phyloP scores from a whole-genome alignment of 176 grass and related monocot species.

The Guadua angustifolia region DNA sequence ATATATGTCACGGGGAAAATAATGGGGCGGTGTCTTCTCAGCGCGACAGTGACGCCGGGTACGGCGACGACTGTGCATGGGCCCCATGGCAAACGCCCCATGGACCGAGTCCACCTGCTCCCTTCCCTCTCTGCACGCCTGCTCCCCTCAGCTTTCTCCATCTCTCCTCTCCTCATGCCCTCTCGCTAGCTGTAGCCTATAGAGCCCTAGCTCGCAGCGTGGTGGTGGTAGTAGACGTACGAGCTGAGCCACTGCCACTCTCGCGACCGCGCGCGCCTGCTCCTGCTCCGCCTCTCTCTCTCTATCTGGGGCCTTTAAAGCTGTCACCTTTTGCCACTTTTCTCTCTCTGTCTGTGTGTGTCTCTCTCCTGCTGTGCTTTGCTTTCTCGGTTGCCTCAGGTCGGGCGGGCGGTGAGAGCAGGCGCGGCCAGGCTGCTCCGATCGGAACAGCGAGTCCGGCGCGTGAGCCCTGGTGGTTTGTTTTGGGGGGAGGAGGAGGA shows the following conservation, averaged over 20 bases:
- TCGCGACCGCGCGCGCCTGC: slow-evolving; percentile 32
- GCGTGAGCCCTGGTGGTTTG: slow-evolving; percentile 1
- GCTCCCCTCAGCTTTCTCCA: slow-evolving; percentile 26
- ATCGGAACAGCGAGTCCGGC: slow-evolving; percentile 15
- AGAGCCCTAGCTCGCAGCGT: slow-evolving; percentile 5
- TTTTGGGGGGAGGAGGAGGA: neutral
- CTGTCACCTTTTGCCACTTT: slow-evolving; percentile 63
- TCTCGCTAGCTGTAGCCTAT: neutral
- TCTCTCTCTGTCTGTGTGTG: neutral
- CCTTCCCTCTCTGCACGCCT: neutral
- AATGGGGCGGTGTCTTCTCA: slow-evolving; percentile 27
- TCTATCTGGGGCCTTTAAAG: slow-evolving; percentile 63
- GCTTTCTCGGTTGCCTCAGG: neutral
- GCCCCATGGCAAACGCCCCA: neutral
- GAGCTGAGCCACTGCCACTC: slow-evolving; percentile 33
- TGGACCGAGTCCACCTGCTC: slow-evolving; percentile 38
- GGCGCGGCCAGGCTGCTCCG: neutral
- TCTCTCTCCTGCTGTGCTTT: slow-evolving; percentile 23
- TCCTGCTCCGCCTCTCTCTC: slow-evolving; percentile 44
- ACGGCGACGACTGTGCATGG: neutral
- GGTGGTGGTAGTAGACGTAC: slow-evolving; percentile 11
- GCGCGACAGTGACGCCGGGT: slow-evolving; percentile 17
- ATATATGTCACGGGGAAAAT: slow-evolving; percentile 49
- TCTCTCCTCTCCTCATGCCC: slow-evolving; percentile 9
- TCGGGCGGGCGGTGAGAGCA: neutral